Evolutionary conservation across 768 basidiomycete genomes (phyloP).

Genomic region (Naganishia kalamii): DNA sequence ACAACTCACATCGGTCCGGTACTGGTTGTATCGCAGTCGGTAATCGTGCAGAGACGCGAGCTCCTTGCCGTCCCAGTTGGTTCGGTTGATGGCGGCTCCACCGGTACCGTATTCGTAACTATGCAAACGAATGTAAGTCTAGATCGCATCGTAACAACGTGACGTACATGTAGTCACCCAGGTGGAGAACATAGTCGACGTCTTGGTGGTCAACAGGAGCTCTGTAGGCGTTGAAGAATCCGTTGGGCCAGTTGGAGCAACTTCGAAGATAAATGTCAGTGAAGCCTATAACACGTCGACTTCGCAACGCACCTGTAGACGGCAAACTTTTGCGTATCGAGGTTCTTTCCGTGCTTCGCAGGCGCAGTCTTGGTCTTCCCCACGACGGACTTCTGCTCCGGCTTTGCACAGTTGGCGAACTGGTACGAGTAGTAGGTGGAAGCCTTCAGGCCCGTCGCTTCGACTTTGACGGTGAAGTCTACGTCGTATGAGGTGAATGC

Average conservation of each 20-base stretch:
- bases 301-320: conserved; percentile 50
- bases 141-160: no score
- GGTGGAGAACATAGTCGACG: conserved; percentile 55
- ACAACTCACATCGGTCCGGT: conserved; percentile 53
- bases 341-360: conserved; percentile 50
- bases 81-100: conserved; percentile 53
- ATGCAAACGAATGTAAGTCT: not conserved
- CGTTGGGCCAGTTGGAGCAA: conserved; percentile 36
- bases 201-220: conserved; percentile 55
- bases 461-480: conserved; percentile 59
- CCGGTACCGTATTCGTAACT: conserved; percentile 40
- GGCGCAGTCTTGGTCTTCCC: conserved; percentile 56
- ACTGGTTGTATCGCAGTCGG: conserved; percentile 48
- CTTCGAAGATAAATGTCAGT: not conserved
- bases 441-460: conserved; percentile 53
- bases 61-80: conserved; percentile 53
- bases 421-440: conserved; percentile 58
- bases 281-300: conserved; percentile 49
- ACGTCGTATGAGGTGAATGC: conserved; percentile 58
- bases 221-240: conserved; percentile 61
- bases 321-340: conserved; percentile 57
- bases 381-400: conserved; percentile 50
- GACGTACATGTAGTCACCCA: conserved; percentile 52
- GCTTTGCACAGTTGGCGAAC: conserved; percentile 56
- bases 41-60: conserved; percentile 55